Percentiles rank a stretch among this genome's conserved stretches.
Evolutionary conservation across 2,329 filamentous ascomycete species (phyloP).

Genomic region (Neonectria faginata): DNA sequence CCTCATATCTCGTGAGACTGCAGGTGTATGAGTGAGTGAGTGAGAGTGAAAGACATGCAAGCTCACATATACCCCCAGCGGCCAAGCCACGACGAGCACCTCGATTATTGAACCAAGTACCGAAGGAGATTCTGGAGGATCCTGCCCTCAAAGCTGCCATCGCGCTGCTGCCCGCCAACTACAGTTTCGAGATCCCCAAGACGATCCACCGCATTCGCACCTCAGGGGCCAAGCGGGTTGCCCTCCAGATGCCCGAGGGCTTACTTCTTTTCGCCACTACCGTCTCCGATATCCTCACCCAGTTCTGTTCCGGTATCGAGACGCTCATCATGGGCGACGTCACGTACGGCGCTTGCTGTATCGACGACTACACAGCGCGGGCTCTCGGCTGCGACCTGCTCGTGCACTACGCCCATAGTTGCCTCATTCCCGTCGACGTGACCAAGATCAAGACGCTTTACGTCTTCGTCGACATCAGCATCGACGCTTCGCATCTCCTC

Average conservation of each 20-base stretch:
- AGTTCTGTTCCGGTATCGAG: constrained; percentile 91
- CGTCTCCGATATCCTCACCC: constrained; percentile 93
- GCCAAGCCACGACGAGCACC: constrained; percentile 78
- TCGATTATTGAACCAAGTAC: constrained; percentile 90
- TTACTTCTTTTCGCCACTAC: constrained; percentile 96
- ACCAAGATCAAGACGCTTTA: constrained; percentile 98
- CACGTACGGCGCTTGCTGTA: constrained; percentile 98
- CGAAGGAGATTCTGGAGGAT: constrained; percentile 86
- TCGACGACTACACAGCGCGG: constrained; percentile 96
- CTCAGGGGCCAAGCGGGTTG: constrained; percentile 82
- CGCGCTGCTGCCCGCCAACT: constrained; percentile 89
- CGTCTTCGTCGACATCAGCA: constrained; percentile 97
- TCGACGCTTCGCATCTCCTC: constrained; percentile 88
- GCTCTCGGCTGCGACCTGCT: constrained; percentile 94
- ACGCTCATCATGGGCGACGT: constrained; percentile 99
- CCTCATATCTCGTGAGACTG: constrained; percentile 12
- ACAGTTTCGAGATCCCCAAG: constrained; percentile 98
- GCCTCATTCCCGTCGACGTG: constrained; percentile 93
- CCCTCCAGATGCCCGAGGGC: constrained; percentile 97
- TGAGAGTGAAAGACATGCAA: constrained; percentile 15
- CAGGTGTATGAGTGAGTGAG: neutral
- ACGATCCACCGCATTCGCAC: constrained; percentile 94
- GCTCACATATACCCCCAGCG: constrained; percentile 60
- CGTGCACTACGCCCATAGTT: constrained; percentile 97
- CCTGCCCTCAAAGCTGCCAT: constrained; percentile 89